Percentiles rank a stretch among this genome's conserved stretches.
Conservation (phyloP, 495 filamentous ascomycete genomes). For the Echria macrotheca region DNA sequence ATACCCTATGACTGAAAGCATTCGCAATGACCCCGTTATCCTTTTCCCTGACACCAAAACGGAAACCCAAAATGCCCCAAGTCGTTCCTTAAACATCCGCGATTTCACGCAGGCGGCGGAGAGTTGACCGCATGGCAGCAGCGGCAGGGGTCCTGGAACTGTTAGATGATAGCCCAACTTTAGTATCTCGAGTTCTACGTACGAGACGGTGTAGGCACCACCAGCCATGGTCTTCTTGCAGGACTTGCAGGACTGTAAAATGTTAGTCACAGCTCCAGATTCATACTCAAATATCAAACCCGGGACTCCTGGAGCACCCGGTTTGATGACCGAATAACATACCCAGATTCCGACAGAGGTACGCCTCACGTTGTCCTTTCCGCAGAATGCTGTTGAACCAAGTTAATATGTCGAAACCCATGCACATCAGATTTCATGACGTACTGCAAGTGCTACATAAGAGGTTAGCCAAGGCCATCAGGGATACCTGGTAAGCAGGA, state of each 20-base stretch:
- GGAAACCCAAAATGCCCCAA: slow-evolving; percentile 26
- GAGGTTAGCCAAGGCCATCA: not conserved
- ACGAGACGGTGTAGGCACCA: slow-evolving; percentile 96
- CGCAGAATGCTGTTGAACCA: slow-evolving; percentile 68
- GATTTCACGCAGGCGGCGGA: slow-evolving; percentile 96
- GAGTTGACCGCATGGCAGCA: slow-evolving; percentile 92
- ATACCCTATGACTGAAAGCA: slow-evolving; percentile 29
- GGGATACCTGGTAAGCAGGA: no score
- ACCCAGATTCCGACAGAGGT: slow-evolving; percentile 89
- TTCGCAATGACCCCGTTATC: slow-evolving; percentile 30
- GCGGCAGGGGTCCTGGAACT: slow-evolving; percentile 80
- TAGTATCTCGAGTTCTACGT: slow-evolving; percentile 41
- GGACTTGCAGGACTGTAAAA: slow-evolving; percentile 64
- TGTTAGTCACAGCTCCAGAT: no score
- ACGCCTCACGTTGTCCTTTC: slow-evolving; percentile 90
- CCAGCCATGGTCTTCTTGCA: slow-evolving; percentile 95
- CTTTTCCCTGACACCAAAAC: slow-evolving; percentile 38
- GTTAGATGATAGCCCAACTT: slow-evolving; percentile 18
- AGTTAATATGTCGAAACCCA: not conserved
- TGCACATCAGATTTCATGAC: slow-evolving; percentile 55
- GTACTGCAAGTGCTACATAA: slow-evolving; percentile 61
- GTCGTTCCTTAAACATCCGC: slow-evolving; percentile 71
- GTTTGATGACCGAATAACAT: no score
- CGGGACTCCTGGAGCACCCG: no score
- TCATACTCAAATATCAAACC: no score